These are phyloP conservation scores for Aspergillus thermomutatus DNA, from an alignment of 2,329 filamentous ascomycete genomes.

Conservation along the genomic window DNA sequence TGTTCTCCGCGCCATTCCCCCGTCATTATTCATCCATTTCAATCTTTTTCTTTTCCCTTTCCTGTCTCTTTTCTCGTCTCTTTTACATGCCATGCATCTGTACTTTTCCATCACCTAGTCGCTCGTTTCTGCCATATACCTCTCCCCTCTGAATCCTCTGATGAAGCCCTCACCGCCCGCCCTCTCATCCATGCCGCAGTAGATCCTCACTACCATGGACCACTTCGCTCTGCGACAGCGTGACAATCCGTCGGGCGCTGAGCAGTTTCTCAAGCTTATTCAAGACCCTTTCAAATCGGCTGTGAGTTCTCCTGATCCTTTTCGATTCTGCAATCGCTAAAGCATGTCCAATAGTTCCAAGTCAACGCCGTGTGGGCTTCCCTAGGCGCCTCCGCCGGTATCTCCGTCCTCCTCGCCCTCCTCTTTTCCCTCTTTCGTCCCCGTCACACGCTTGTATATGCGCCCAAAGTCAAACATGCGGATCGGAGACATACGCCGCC, in stretches of 20 bases:
- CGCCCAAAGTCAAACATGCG: constrained; percentile 87
- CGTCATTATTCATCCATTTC: constrained; percentile 8
- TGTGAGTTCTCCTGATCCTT: constrained; percentile 26
- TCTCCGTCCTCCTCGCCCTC: constrained; percentile 70
- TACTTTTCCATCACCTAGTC: neutral
- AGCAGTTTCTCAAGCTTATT: constrained; percentile 44
- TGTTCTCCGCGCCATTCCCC: constrained; percentile 3
- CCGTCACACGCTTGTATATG: constrained; percentile 88
- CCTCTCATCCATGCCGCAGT: constrained; percentile 14
- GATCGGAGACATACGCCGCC: constrained; percentile 88
- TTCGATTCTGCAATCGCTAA: neutral
- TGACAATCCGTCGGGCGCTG: constrained; percentile 22
- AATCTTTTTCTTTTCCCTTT: constrained; percentile 9
- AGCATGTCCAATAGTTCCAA: constrained; percentile 44
- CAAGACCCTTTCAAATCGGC: constrained; percentile 44
- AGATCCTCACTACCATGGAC: constrained; percentile 24
- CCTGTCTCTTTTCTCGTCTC: neutral
- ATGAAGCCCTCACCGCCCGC: neutral
- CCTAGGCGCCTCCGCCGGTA: constrained; percentile 72
- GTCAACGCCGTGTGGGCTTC: constrained; percentile 70
- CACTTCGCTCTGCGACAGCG: constrained; percentile 22
- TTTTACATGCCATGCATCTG: constrained; percentile 12
- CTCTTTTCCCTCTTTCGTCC: constrained; percentile 87
- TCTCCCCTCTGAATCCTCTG: neutral
- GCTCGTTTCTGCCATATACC: neutral